These are phyloP conservation scores for Entomortierella parvispora DNA, from an alignment of 192 early-diverging fungal genomes.

Conservation along the genomic window DNA sequence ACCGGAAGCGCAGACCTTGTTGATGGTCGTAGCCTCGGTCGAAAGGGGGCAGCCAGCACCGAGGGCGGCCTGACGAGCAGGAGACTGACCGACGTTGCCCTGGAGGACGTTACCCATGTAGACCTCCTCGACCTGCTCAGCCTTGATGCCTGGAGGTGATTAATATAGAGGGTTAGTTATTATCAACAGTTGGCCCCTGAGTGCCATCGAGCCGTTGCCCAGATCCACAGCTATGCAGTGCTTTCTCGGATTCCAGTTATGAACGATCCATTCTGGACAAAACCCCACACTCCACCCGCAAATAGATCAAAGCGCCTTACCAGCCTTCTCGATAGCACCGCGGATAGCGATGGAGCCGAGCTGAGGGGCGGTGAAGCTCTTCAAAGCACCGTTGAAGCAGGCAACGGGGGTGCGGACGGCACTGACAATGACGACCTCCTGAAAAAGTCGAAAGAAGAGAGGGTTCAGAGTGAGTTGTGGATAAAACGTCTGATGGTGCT, in stretches of 20 bases:
- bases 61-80: constrained; percentile 91
- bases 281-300: too few relatives aligned
- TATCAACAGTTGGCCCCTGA: not conserved
- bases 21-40: constrained; percentile 96
- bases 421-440: constrained; percentile 69
- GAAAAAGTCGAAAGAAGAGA: constrained; percentile 5
- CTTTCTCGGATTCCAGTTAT: too few relatives aligned
- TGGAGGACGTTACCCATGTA: constrained; percentile 97
- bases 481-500: not conserved
- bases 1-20: constrained; percentile 99
- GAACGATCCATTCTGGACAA: too few relatives aligned
- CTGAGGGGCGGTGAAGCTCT: constrained; percentile 83
- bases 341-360: constrained; percentile 89
- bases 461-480: not conserved
- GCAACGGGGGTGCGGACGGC: constrained; percentile 95
- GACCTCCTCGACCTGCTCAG: constrained; percentile 90
- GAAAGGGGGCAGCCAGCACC: constrained; percentile 81
- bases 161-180: constrained; percentile 1
- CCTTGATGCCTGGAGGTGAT: constrained; percentile 65
- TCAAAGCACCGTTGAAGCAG: constrained; percentile 88
- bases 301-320: too few relatives aligned
- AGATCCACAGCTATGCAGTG: too few relatives aligned
- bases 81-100: constrained; percentile 89
- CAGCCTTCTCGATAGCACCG: constrained; percentile 85
- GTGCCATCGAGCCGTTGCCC: not conserved